Evolutionary conservation across 495 filamentous ascomycete genomes (phyloP).

Genomic region (Lichenothelia convexa): DNA sequence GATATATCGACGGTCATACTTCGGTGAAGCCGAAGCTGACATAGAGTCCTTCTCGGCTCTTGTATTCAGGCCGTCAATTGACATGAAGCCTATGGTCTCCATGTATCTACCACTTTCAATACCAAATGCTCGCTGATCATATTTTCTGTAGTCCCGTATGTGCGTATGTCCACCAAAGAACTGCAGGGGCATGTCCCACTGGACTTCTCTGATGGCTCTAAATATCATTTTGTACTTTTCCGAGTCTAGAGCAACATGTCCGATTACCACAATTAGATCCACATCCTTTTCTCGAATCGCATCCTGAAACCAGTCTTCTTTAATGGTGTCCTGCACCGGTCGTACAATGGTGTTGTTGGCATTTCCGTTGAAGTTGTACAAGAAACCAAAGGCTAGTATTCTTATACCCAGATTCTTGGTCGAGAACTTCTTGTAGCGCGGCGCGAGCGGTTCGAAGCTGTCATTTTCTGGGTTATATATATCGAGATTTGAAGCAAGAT

Average conservation of each 20-base stretch:
- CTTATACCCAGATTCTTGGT: constrained; percentile 74
- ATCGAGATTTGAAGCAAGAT: constrained; percentile 83
- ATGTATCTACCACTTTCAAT: constrained; percentile 88
- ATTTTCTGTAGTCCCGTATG: constrained; percentile 67
- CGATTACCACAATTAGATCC: constrained; percentile 74
- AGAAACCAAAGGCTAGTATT: constrained; percentile 76
- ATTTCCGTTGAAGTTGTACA: constrained; percentile 84
- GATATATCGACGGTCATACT: constrained; percentile 69
- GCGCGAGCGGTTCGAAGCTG: constrained; percentile 56
- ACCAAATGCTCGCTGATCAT: constrained; percentile 62
- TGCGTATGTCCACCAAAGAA: constrained; percentile 91
- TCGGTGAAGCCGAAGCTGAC: constrained; percentile 21
- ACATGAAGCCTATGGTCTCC: constrained; percentile 95
- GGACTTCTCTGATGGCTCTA: constrained; percentile 54
- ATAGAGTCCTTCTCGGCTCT: constrained; percentile 19
- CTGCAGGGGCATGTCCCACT: constrained; percentile 69
- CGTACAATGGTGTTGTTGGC: constrained; percentile 76
- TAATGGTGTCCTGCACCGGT: constrained; percentile 55
- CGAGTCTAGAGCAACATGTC: constrained; percentile 63
- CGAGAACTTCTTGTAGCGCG: constrained; percentile 67
- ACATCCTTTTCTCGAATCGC: constrained; percentile 62
- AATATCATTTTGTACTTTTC: constrained; percentile 61
- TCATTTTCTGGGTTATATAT: constrained; percentile 56
- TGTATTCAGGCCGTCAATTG: constrained; percentile 49
- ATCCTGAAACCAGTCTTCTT: constrained; percentile 76